Conservation (phyloP, 352 stramenopile species). For the Globisporangium cederbergense region DNA sequence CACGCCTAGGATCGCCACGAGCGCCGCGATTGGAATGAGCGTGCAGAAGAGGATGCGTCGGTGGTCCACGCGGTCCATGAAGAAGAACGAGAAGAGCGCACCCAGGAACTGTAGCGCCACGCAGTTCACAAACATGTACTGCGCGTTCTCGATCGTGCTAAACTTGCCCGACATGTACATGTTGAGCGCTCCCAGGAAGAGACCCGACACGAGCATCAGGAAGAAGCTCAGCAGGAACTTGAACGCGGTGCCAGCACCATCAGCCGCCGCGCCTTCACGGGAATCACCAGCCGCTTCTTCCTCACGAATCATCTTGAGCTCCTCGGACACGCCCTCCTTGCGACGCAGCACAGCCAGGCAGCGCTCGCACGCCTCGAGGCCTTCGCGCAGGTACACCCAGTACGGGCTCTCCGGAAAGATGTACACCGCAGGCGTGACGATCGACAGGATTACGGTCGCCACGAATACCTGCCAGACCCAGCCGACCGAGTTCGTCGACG, state of each 20-base stretch:
- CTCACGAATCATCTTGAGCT: constrained; percentile 76
- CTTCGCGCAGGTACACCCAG: constrained; percentile 80
- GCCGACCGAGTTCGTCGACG: constrained; percentile 64
- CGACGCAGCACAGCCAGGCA: constrained; percentile 69
- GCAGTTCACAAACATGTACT: constrained; percentile 83
- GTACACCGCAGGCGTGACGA: constrained; percentile 79
- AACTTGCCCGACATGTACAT: constrained; percentile 74
- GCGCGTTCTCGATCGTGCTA: constrained; percentile 49
- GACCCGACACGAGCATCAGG: constrained; percentile 64
- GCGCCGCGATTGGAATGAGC: constrained; percentile 47
- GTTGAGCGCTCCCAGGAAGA: constrained; percentile 64
- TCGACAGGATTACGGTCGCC: constrained; percentile 67
- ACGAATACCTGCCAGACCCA: constrained; percentile 88
- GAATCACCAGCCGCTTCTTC: constrained; percentile 44
- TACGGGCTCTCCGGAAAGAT: constrained; percentile 86
- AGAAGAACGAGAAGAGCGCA: constrained; percentile 81
- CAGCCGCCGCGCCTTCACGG: constrained; percentile 23
- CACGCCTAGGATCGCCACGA: constrained; percentile 50
- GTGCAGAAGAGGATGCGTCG: constrained; percentile 67
- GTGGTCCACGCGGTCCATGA: constrained; percentile 81
- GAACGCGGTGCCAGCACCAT: constrained; percentile 33
- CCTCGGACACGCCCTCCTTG: constrained; percentile 69
- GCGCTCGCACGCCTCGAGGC: constrained; percentile 67
- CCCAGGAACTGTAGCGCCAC: constrained; percentile 63
- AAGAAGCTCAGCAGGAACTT: constrained; percentile 71